Percentiles rank a stretch among this genome's conserved stretches.
phyloP scores from a whole-genome alignment of 1,139 yeast species.

The Insectozyma bohioensis region DNA sequence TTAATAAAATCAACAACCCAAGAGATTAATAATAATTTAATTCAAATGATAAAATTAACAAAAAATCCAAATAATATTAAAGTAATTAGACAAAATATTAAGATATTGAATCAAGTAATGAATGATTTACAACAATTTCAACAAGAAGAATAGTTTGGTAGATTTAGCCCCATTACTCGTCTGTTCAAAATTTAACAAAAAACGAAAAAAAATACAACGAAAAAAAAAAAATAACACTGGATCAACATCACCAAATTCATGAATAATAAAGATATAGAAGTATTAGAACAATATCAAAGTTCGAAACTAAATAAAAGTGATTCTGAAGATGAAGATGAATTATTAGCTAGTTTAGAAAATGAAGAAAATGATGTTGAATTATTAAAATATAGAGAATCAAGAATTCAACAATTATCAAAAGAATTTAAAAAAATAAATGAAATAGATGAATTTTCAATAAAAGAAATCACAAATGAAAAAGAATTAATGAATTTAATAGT shows the following conservation, averaged over 20 bases:
- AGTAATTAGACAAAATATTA: constrained; percentile 4
- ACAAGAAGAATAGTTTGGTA: too few relatives aligned
- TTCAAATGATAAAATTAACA: constrained; percentile 23
- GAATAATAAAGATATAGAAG: constrained; percentile 10
- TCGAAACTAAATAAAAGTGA: constrained; percentile 31
- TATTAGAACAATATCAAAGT: constrained; percentile 31
- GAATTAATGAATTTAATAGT: constrained; percentile 54
- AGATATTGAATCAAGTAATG: constrained; percentile 10
- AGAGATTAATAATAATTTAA: constrained; percentile 28
- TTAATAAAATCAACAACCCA: constrained; percentile 33
- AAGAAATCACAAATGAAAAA: constrained; percentile 48
- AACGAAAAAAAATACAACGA: constrained; percentile 6
- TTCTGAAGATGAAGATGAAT: constrained; percentile 26
- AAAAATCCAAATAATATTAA: constrained; percentile 10
- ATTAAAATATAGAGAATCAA: constrained; percentile 44
- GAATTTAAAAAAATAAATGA: constrained; percentile 42
- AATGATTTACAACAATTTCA: too few relatives aligned
- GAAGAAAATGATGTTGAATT: constrained; percentile 28
- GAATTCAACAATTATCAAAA: constrained; percentile 48
- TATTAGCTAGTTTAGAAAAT: constrained; percentile 33
- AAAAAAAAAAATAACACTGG: constrained; percentile 1
- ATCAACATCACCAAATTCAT: too few relatives aligned
- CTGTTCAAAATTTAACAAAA: too few relatives aligned
- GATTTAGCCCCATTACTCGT: too few relatives aligned
- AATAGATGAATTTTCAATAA: constrained; percentile 42